Evolutionary conservation across 352 stramenopile genomes (phyloP).

Genomic region (Phytophthora ramorum): DNA sequence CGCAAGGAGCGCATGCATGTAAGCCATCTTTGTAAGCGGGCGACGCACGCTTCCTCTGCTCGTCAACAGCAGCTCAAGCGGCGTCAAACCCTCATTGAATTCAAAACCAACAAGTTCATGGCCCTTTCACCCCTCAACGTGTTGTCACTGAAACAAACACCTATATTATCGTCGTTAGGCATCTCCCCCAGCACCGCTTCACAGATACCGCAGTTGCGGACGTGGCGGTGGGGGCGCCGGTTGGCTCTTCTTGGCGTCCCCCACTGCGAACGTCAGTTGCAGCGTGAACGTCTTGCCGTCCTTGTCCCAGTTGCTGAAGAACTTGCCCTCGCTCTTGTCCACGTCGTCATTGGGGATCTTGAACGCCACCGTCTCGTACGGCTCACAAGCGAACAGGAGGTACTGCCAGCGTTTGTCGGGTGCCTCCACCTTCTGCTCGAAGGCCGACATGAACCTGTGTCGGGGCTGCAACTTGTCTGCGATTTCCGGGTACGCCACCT

Average conservation of each 20-base stretch:
- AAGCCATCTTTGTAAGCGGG: constrained; percentile 28
- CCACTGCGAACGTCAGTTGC: constrained; percentile 69
- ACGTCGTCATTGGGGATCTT: constrained; percentile 98
- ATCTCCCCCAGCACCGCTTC: background rate
- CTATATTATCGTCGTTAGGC: constrained; percentile 8
- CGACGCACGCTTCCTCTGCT: background rate
- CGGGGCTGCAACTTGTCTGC: constrained; percentile 94
- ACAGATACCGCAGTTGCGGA: constrained; percentile 53
- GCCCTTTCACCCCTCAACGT: background rate
- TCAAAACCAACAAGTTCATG: background rate
- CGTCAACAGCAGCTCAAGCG: constrained; percentile 21
- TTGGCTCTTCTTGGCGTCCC: constrained; percentile 38
- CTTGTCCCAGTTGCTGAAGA: constrained; percentile 98
- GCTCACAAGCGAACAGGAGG: constrained; percentile 98
- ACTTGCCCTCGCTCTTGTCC: constrained; percentile 95
- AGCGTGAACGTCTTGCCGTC: constrained; percentile 97
- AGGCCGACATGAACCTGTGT: constrained; percentile 99
- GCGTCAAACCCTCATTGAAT: constrained; percentile 7
- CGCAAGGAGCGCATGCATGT: constrained; percentile 28
- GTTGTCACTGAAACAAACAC: background rate
- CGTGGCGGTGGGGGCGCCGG: constrained; percentile 67
- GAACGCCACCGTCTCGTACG: constrained; percentile 99
- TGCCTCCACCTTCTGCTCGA: constrained; percentile 98
- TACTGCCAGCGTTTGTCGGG: constrained; percentile 97
- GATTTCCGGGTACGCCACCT: constrained; percentile 97